These are phyloP conservation scores for Kwoniella pini DNA, from an alignment of 768 basidiomycete genomes.

Conservation along the genomic window DNA sequence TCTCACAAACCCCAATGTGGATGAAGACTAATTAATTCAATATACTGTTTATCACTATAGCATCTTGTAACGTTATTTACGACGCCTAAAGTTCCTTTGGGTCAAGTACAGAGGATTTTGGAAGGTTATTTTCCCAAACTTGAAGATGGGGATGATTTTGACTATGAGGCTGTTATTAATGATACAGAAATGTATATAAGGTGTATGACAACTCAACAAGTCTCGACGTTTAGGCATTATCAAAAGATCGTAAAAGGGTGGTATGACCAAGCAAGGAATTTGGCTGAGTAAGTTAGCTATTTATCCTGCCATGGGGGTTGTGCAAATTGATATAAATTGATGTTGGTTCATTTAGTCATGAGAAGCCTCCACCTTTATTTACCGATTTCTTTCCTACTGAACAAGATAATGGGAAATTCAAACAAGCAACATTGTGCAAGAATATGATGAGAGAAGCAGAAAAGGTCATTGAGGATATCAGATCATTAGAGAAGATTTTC, in stretches of 20 bases:
- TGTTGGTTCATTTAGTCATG: neutral
- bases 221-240: neutral
- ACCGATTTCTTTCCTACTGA: conserved; percentile 3
- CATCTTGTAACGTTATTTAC: conserved; percentile 25
- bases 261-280: conserved; percentile 5
- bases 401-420: neutral
- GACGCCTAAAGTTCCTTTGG: conserved; percentile 6
- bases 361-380: neutral
- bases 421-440: conserved; percentile 1
- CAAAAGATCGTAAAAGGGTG: conserved; percentile 8
- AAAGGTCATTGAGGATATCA: conserved; percentile 5
- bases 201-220: conserved; percentile 14
- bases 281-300: conserved; percentile 1
- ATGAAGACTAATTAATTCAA: no score
- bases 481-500: conserved; percentile 5
- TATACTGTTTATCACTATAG: conserved; percentile 1
- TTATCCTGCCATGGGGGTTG: neutral
- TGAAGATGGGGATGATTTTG: neutral
- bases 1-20: no score
- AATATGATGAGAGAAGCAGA: conserved; percentile 6
- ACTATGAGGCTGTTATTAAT: neutral
- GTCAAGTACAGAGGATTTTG: conserved; percentile 12
- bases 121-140: conserved; percentile 30
- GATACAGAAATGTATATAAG: conserved; percentile 20
- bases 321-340: neutral